phyloP scores from a whole-genome alignment of 2,329 filamentous ascomycete genomes.

The Drechslerella coelobrocha region DNA sequence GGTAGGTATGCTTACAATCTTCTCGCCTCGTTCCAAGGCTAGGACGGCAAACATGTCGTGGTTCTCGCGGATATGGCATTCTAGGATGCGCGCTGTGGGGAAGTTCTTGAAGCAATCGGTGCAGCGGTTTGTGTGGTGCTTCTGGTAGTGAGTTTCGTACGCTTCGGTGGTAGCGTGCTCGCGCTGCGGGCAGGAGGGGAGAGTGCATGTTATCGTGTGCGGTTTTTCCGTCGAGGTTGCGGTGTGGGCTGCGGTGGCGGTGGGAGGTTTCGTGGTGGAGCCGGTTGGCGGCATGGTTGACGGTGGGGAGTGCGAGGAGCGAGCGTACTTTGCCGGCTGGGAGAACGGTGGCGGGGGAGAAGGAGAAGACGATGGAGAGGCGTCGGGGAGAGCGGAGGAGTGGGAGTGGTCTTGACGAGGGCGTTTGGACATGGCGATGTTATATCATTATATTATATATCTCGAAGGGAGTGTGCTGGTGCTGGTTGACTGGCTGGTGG shows the following conservation, averaged over 20 bases:
- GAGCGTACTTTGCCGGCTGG: conserved; percentile 42
- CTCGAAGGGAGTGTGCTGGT: too few species aligned
- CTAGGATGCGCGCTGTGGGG: conserved; percentile 35
- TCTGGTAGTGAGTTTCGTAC: conserved; percentile 37
- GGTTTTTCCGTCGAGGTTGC: too few species aligned
- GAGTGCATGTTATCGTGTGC: conserved; percentile 33
- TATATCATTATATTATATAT: too few species aligned
- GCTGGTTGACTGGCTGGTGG: too few species aligned
- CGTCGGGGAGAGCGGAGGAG: conserved; percentile 4
- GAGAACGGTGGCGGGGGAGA: conserved; percentile 20
- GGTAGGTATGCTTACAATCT: too few species aligned
- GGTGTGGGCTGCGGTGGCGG: neutral
- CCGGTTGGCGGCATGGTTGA: neutral
- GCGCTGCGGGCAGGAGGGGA: conserved; percentile 35
- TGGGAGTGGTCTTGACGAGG: conserved; percentile 22
- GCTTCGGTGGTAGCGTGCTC: conserved; percentile 29
- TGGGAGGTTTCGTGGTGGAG: neutral
- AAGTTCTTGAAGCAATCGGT: conserved; percentile 47
- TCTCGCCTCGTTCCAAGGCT: conserved; percentile 40
- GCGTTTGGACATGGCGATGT: conserved; percentile 19
- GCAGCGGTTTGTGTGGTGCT: conserved; percentile 46
- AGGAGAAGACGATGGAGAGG: conserved; percentile 5
- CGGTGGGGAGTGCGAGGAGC: conserved; percentile 24
- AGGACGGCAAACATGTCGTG: conserved; percentile 48
- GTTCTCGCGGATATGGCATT: conserved; percentile 49